phyloP scores from a whole-genome alignment of 495 filamentous ascomycete genomes.

The Tirmania nivea region DNA sequence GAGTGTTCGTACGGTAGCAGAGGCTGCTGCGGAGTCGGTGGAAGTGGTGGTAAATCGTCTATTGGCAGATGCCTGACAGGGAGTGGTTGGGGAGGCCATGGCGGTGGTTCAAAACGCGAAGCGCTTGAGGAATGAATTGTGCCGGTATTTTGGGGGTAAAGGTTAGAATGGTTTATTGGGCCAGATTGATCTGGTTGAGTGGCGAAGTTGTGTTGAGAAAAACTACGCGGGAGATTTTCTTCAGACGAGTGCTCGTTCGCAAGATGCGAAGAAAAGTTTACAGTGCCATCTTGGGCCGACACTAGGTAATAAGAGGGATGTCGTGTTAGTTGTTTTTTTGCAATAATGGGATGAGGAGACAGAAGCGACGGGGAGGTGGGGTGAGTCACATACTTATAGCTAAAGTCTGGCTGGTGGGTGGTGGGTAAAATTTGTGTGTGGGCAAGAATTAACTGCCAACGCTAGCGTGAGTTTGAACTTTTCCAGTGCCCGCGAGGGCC shows the following conservation, averaged over 20 bases:
- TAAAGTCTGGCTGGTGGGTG: not conserved
- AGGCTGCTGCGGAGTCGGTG: conserved; percentile 11
- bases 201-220: conserved; percentile 18
- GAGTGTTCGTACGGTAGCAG: conserved; percentile 15
- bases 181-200: conserved; percentile 20
- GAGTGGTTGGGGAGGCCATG: conserved; percentile 17
- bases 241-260: not conserved
- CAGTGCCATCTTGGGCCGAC: conserved; percentile 16
- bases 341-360: conserved; percentile 2
- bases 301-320: conserved; percentile 2
- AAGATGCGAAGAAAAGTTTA: conserved; percentile 6
- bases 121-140: conserved; percentile 21
- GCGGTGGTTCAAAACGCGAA: conserved; percentile 14
- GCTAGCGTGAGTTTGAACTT: too few relatives aligned
- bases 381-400: not conserved
- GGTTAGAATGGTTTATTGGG: conserved; percentile 14
- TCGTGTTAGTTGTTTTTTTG: conserved; percentile 5
- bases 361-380: conserved; percentile 1
- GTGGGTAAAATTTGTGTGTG: not conserved
- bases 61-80: conserved; percentile 18
- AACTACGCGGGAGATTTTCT: conserved; percentile 6
- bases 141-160: conserved; percentile 12
- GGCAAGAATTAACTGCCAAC: too few relatives aligned
- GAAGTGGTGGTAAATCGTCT: conserved; percentile 8
- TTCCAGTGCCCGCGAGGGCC: too few relatives aligned